Percentiles rank a stretch among this genome's conserved stretches.
Conservation (phyloP, 495 filamentous ascomycete species). For the Extremus antarcticus region DNA sequence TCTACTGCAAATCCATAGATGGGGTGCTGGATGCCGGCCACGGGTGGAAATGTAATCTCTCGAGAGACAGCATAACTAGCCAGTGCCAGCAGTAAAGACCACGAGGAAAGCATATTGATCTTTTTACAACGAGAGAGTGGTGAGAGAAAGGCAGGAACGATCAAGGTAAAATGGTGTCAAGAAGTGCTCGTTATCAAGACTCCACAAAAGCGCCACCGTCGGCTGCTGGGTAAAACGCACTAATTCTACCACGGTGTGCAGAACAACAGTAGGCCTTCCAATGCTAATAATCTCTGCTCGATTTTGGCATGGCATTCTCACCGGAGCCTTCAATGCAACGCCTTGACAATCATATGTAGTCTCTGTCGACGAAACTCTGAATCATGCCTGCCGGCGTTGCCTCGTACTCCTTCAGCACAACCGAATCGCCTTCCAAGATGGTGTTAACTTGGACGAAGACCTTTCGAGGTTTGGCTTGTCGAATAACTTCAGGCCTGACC, state of each 20-base stretch:
- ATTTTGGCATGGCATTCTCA: too few relatives aligned
- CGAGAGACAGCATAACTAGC: constrained; percentile 13
- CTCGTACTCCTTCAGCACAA: constrained; percentile 82
- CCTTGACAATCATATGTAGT: constrained; percentile 29
- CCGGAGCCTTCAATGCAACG: too few relatives aligned
- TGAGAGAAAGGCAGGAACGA: background rate
- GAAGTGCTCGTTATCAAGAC: too few relatives aligned
- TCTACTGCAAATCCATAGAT: constrained; percentile 1
- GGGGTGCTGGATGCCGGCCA: constrained; percentile 17
- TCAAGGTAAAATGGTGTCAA: too few relatives aligned
- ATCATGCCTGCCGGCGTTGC: constrained; percentile 76
- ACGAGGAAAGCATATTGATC: background rate
- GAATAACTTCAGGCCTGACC: constrained; percentile 66
- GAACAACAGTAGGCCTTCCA: too few relatives aligned
- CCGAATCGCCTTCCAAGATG: constrained; percentile 51
- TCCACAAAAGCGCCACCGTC: too few relatives aligned
- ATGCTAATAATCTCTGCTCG: too few relatives aligned
- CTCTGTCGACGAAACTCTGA: constrained; percentile 77
- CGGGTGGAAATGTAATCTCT: constrained; percentile 35
- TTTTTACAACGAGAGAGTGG: background rate
- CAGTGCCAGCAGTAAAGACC: background rate
- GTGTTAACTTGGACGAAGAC: constrained; percentile 96
- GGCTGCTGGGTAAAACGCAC: too few relatives aligned
- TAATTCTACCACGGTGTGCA: too few relatives aligned
- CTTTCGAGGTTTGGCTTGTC: constrained; percentile 84